These are phyloP conservation scores for Vitis hybrid DNA, from an alignment of 177 flowering plant species.

Conservation along the genomic window DNA sequence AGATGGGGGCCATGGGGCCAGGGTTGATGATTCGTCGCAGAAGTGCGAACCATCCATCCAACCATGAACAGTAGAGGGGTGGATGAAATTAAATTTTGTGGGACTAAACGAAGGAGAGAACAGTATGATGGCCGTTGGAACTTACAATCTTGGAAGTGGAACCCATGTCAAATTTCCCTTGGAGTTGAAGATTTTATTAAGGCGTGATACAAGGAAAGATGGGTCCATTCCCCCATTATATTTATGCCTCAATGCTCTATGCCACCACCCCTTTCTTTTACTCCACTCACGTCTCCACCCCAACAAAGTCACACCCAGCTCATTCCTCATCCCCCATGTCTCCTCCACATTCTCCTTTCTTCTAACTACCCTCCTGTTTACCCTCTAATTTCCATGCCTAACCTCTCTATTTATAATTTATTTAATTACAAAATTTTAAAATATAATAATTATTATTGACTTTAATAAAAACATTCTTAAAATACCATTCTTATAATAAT, in stretches of 20 bases:
- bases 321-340: constrained; percentile 1
- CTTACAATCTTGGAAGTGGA: constrained; percentile 10
- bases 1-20: too few species aligned
- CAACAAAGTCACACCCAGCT: constrained; percentile 7
- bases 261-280: constrained; percentile 7
- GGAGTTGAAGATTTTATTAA: neutral
- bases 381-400: neutral
- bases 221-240: neutral
- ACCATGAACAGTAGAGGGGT: too few species aligned
- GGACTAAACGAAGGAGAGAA: too few species aligned
- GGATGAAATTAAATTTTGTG: too few species aligned
- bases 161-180: constrained; percentile 10
- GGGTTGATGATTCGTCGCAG: too few species aligned
- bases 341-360: neutral
- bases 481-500: too few species aligned
- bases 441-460: too few species aligned
- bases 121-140: constrained; percentile 13
- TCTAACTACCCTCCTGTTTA: neutral
- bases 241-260: neutral
- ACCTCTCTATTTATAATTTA: too few species aligned
- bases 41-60: too few species aligned
- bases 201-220: neutral
- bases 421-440: too few species aligned
- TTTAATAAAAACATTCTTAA: too few species aligned
- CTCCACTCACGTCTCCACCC: constrained; percentile 3